Percentiles rank a stretch among this genome's conserved stretches.
These are phyloP conservation scores for Oryza rufipogon DNA, from an alignment of 176 grass and related monocot genomes.

Conservation along the genomic window DNA sequence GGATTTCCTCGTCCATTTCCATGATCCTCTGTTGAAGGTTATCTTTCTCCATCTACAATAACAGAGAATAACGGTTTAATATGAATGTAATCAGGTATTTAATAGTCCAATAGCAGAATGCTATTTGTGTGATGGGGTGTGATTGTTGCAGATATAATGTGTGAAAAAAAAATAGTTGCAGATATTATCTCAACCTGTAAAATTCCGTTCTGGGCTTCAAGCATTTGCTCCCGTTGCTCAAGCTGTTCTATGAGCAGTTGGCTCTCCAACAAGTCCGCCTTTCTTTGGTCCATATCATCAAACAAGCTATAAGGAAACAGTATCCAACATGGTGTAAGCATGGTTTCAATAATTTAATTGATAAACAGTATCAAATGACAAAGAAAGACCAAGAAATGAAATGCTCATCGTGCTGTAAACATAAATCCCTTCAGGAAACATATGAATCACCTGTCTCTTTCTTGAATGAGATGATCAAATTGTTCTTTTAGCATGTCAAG, in stretches of 20 bases:
- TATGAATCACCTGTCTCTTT: conserved; percentile 60
- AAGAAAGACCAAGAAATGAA: not conserved
- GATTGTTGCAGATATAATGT: not conserved
- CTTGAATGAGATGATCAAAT: conserved; percentile 59
- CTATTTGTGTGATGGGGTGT: not conserved
- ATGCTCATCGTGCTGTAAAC: not conserved
- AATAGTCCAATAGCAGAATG: not conserved
- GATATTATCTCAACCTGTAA: conserved; percentile 58
- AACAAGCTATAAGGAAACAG: conserved; percentile 55
- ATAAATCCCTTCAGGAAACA: not conserved
- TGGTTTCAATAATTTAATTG: not conserved
- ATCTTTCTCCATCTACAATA: conserved; percentile 68
- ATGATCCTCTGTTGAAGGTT: conserved; percentile 69
- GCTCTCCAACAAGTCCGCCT: conserved; percentile 50
- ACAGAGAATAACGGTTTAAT: conserved; percentile 8
- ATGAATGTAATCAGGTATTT: not conserved
- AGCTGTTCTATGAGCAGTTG: conserved; percentile 72
- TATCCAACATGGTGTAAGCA: not conserved
- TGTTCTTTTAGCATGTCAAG: conserved; percentile 56
- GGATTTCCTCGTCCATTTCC: conserved; percentile 62
- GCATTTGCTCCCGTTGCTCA: conserved; percentile 71
- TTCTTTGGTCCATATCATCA: conserved; percentile 73
- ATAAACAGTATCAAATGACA: not conserved
- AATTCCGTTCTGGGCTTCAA: conserved; percentile 69
- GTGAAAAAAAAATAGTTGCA: not conserved